Evolutionary conservation across 192 early-diverging fungal genomes (phyloP), one percentile per base, ranked within the genome.

Genomic region (Lobosporangium transversale): DNA sequence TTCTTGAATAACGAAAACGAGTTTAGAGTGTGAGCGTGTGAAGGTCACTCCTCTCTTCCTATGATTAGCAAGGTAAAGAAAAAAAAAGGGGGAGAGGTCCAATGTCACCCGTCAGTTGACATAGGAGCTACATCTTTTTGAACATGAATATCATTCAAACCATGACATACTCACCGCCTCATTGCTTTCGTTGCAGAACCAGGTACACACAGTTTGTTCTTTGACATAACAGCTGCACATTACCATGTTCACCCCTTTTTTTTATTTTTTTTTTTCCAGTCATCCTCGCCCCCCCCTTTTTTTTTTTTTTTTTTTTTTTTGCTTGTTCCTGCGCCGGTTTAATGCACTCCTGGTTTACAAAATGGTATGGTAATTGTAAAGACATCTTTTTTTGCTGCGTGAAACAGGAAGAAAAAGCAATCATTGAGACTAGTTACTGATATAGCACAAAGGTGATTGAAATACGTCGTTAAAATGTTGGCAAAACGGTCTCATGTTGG

Each of bases 31-130:
- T 40, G 37, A 10, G 8, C 37, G 7, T 40, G 14, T 7, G 53
- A 66, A 56, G 63, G 63, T 66, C 63, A 66, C 49, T 57, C 63
- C 55, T 11, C 63, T n/a, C n/a, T 53, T 51, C 32, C 26, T n/a
- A n/a, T 51, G 47, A 62, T 24, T 11, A 21, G 27, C 18, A 24
- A 37, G 45, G 36, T 54, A 65, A 33, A 31, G 37, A 55, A 20
- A 66, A 55, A 56, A 67, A 68, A 68, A 68, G 56, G 66, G 66
- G 66, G 4, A 52, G 52, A 51, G 66, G 23, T 12, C 23, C 27
- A 20, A 54, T 40, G 37, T 66, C 63, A 66, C 31, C 48, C 24
- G 63, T 57, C 63, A 66, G 63, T 55, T 66, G 63, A 66, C 63
- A 56, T 44, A n/a, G 14, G 37, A 20, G 37, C 14, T 40, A 40